Base-by-base conservation (phyloP, 352 stramenopile genomes). In the Globisporangium sylvaticum region DNA sequence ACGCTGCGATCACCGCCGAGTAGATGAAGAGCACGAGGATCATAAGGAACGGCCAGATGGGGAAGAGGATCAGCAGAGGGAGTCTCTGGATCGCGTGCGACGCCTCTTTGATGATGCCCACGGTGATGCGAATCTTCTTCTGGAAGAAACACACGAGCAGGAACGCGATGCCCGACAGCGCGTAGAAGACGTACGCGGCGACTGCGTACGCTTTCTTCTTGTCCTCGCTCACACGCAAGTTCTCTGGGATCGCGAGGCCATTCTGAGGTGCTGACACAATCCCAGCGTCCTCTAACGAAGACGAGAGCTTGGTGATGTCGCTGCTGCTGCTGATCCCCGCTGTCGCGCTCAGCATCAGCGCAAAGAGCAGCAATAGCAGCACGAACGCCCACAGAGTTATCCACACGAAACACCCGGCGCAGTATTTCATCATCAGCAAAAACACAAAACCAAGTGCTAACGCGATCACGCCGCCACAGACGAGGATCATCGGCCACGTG, bases 71-170 rank as follows among this genome's bases (percentile, higher is more conserved):
- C 2, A 95, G 67, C 31, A 90, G 32, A 8, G 87, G 87, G 31
- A 95, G 66, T 5, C 69, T 68, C 54, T 85, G 75, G 39, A 95
- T 74, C 22, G 81, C 83, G 3, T 71, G 73, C 3, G 87, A 94
- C 0, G 87, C 81, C 48, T 95, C 87, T 50, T 89, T 90, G 60
- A 95, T 87, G 52, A 95, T 90, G 0, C 76, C 82, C 5, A 94
- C 70, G 0, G 84, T 78, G 55, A 95, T 79, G 5, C 83, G 76
- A 54, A 95, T 92, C 58, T 86, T 87, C 74, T 92, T 95, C 57
- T 90, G 81, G 62, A 91, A 86, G 64, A 96, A 91, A 53, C 83
- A 94, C 56, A 96, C 82, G 4, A 96, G 79, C 46, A 96, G 59
- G 20, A 96, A 74, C 14, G 84, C 77, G 1, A 90, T 61, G 8